A percentile compares a stretch with the other conserved stretches of the same genome.
phyloP scores from a whole-genome alignment of 805 yeast genomes.

The Starmerella geochares region DNA sequence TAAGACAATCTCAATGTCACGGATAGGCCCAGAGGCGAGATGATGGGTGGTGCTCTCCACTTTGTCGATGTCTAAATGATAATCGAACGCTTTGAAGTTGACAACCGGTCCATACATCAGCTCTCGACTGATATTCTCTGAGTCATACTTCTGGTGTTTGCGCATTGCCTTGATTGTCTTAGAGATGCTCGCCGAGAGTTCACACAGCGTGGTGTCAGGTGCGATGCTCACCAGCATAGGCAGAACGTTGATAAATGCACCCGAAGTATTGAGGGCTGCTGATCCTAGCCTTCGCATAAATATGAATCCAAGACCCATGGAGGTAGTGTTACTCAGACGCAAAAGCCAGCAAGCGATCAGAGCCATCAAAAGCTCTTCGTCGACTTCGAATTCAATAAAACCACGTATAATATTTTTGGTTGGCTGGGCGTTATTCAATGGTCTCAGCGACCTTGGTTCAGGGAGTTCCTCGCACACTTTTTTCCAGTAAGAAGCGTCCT shows the following conservation, averaged over 20 bases:
- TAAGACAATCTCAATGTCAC: conserved; percentile 17
- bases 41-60: conserved; percentile 13
- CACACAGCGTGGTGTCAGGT: background rate
- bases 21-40: conserved; percentile 19
- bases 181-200: background rate
- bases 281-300: conserved; percentile 20
- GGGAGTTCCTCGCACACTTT: conserved; percentile 7
- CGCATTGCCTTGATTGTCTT: conserved; percentile 8
- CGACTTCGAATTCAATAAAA: background rate
- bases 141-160: conserved; percentile 15
- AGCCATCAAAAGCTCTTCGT: conserved; percentile 14
- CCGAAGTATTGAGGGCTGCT: conserved; percentile 14
- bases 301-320: conserved; percentile 15
- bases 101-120: conserved; percentile 16
- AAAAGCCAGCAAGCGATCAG: conserved; percentile 14
- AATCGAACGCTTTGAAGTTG: conserved; percentile 19
- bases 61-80: conserved; percentile 12
- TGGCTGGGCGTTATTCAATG: conserved; percentile 10
- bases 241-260: conserved; percentile 18
- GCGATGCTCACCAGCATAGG: conserved; percentile 10
- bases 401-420: conserved; percentile 13
- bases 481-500: conserved; percentile 16
- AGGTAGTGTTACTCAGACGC: conserved; percentile 9
- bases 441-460: conserved; percentile 4
- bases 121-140: conserved; percentile 15